Base-by-base conservation (phyloP, 2,329 filamentous ascomycete genomes). In the Pseudogymnoascus sp. region DNA sequence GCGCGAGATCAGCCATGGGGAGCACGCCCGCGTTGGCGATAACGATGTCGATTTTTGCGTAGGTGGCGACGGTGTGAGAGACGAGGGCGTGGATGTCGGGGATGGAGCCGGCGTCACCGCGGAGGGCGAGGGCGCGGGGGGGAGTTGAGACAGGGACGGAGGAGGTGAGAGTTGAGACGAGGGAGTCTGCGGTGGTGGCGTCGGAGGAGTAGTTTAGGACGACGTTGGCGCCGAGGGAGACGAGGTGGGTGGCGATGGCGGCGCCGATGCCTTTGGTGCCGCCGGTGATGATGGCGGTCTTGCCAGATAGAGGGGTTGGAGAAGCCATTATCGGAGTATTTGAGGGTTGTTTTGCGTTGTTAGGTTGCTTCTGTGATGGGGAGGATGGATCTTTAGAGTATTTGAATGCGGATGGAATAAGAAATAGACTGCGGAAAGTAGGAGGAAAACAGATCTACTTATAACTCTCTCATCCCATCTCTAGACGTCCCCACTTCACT, bases 241-340 rank as follows among this genome's bases (percentile, higher is more conserved):
- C 82, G 42, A 86, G 81, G 64, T 81, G 79, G 63, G 83, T 79
- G 66, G 83, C 83, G 62, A 83, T 83, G 63, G 83, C 82, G 62
- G 79, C 77, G 28, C 85, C 85, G 66, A 87, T 86, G 65, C 84
- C 85, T 68, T 84, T 84, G 63, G 80, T 81, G 63, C 78, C 78
- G 64, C 79, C 82, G 21, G 83, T 85, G 73, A 86, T 76, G 70
- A 85, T 76, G 66, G 81, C 69, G 16, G 76, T 71, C 69, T 77
- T 79, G 42, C 74, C 75, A 14, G 73, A 69, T 44, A 79, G 71
- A 12, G 50, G 25, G n/a, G 50, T 56, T 56, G n/a, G 62, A 12
- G 50, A 56, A 12, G 25, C n/a, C 50, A 56, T 56, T 56, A 1
- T 4, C 8, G 5, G 11, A 4, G 28, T 34, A 18, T 18, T 56